Evolutionary conservation across 73 alveolate genomes (phyloP).

Genomic region (Paramecium tetraurelia): DNA sequence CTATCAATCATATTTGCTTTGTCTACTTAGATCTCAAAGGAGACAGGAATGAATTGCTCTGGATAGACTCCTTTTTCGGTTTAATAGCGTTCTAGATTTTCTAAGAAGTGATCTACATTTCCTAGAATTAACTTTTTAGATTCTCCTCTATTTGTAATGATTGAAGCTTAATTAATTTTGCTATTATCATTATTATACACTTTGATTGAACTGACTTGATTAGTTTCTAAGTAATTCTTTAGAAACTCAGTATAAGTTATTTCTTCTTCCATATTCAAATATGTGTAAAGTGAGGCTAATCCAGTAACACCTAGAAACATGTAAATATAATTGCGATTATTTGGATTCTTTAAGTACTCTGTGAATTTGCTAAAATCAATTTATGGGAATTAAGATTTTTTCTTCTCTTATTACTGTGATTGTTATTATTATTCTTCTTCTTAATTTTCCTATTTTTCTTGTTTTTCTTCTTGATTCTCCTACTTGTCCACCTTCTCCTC

Average conservation of each 20-base stretch:
- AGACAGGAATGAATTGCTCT: conserved; percentile 49
- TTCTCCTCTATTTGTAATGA: not conserved
- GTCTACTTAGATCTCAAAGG: conserved; percentile 24
- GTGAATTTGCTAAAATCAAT: conserved; percentile 21
- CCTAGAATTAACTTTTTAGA: conserved; percentile 35
- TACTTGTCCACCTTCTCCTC: not conserved
- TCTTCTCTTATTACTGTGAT: not conserved
- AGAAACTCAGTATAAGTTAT: conserved; percentile 56
- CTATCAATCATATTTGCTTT: conserved; percentile 32
- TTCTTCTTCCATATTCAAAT: conserved; percentile 4
- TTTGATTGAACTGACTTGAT: not conserved
- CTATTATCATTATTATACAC: conserved; percentile 37
- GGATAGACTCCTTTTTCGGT: conserved; percentile 49
- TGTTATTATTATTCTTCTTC: not conserved
- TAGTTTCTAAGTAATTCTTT: conserved; percentile 35
- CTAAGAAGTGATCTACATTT: conserved; percentile 59
- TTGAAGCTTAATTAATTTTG: conserved; percentile 15
- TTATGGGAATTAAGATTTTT: not conserved
- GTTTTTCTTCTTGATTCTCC: no score
- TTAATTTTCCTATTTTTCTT: conserved; percentile 28
- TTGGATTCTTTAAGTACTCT: conserved; percentile 36
- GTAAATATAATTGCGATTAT: conserved; percentile 43
- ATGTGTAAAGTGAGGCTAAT: conserved; percentile 13
- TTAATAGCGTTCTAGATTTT: conserved; percentile 45
- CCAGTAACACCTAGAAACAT: conserved; percentile 22